Evolutionary conservation across 1,284 basidiomycete genomes (phyloP).

Genomic region (Rhizopogon parksii): DNA sequence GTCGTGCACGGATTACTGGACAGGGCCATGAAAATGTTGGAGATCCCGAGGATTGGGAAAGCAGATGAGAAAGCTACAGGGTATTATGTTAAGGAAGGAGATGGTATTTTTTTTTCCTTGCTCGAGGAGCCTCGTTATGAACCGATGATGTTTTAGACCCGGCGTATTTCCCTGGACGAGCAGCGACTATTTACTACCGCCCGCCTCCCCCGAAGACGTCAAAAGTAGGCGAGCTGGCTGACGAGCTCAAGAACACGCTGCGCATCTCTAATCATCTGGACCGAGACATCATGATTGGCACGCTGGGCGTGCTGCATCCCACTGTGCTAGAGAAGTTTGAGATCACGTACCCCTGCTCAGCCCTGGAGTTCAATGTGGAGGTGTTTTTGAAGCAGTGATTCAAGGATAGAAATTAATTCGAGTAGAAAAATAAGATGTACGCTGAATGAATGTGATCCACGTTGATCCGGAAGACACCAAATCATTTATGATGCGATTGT

Average conservation of each 20-base stretch:
- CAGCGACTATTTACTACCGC: conserved; percentile 86
- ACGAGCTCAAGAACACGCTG: conserved; percentile 22
- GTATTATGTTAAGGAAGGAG: conserved; percentile 87
- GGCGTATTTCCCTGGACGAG: conserved; percentile 92
- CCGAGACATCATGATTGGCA: conserved; percentile 71
- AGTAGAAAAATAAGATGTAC: conserved; percentile 10
- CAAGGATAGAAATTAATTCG: conserved; percentile 2
- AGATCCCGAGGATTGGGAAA: conserved; percentile 72
- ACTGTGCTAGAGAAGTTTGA: conserved; percentile 89
- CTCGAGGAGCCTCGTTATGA: conserved; percentile 4
- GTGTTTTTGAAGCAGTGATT: conserved; percentile 72
- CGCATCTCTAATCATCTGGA: conserved; percentile 20
- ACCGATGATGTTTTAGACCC: conserved; percentile 47
- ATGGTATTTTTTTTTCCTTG: conserved; percentile 44
- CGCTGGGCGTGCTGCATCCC: conserved; percentile 86
- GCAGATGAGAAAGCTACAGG: conserved; percentile 60
- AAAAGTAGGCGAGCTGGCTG: conserved; percentile 6
- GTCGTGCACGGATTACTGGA: conserved; percentile 93
- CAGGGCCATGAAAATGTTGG: conserved; percentile 90
- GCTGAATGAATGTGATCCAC: conserved; percentile 1
- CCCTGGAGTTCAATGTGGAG: conserved; percentile 90
- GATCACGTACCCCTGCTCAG: conserved; percentile 92
- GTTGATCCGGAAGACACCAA: conserved; percentile 1
- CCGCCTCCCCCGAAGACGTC: conserved; percentile 34
- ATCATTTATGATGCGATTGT: background rate